A percentile compares a stretch with the other conserved stretches of the same genome.
phyloP scores from a whole-genome alignment of 2,329 filamentous ascomycete species.

The Biscogniauxia marginata region DNA sequence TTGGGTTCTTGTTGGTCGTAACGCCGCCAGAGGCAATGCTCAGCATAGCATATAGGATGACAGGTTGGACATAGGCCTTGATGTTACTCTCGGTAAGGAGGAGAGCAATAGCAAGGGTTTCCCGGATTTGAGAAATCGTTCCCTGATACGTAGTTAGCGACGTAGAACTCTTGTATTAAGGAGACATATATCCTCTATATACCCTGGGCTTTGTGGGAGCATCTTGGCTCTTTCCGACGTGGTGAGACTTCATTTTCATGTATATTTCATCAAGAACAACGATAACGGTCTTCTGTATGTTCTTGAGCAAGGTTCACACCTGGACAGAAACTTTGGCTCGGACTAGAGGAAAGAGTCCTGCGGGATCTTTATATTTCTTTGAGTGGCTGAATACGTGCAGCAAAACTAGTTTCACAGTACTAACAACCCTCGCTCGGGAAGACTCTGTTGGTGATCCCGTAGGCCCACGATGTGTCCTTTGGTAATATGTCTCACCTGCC shows the following conservation, averaged over 20 bases:
- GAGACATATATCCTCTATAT: too few relatives aligned
- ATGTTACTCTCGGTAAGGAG: constrained; percentile 15
- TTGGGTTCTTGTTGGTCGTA: constrained; percentile 4
- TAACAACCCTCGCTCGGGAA: background rate
- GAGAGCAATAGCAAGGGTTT: constrained; percentile 6
- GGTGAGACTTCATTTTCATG: background rate
- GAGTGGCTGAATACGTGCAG: background rate
- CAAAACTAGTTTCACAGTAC: background rate
- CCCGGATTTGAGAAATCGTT: background rate
- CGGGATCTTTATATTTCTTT: background rate
- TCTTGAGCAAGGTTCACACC: too few relatives aligned
- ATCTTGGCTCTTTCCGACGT: background rate
- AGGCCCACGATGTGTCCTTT: background rate
- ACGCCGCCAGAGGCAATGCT: constrained; percentile 8
- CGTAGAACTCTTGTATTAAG: too few relatives aligned
- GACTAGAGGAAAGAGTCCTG: background rate
- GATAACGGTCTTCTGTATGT: background rate
- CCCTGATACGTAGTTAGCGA: background rate
- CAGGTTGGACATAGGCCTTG: constrained; percentile 12
- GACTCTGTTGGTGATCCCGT: background rate
- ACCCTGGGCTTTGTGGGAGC: background rate
- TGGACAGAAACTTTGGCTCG: too few relatives aligned
- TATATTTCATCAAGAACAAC: too few relatives aligned
- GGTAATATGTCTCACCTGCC: background rate
- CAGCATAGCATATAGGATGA: constrained; percentile 11